Percentiles rank a stretch among this genome's conserved stretches.
phyloP scores from a whole-genome alignment of 2,329 filamentous ascomycete genomes.

The Clonostachys rhizophaga region DNA sequence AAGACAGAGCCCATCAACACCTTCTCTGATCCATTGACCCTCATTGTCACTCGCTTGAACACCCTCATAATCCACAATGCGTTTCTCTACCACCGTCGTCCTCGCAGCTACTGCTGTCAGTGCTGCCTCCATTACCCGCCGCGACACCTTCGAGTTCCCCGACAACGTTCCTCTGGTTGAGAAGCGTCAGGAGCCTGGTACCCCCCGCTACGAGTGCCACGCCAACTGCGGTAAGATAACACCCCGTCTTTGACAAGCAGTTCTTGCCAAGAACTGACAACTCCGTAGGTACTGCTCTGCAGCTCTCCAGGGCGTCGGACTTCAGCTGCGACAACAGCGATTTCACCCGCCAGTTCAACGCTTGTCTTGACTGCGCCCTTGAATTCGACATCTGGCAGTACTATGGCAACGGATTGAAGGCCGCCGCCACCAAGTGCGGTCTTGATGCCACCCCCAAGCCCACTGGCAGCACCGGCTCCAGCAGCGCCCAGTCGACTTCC shows the following conservation, averaged over 20 bases:
- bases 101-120: constrained; percentile 17
- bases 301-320: constrained; percentile 12
- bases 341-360: constrained; percentile 34
- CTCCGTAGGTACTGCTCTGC: constrained; percentile 18
- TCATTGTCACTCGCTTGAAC: constrained; percentile 5
- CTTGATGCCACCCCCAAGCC: constrained; percentile 15
- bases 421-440: constrained; percentile 28
- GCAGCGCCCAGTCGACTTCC: constrained; percentile 4
- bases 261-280: not conserved
- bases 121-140: constrained; percentile 7
- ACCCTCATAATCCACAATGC: constrained; percentile 15
- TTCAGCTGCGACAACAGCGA: constrained; percentile 21
- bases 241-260: constrained; percentile 6
- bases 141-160: constrained; percentile 16
- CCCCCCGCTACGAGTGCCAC: constrained; percentile 36
- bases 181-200: constrained; percentile 31
- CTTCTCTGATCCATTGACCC: not conserved
- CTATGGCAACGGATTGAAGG: constrained; percentile 29
- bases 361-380: constrained; percentile 37
- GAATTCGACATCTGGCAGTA: constrained; percentile 36
- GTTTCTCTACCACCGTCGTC: constrained; percentile 12
- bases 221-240: constrained; percentile 37
- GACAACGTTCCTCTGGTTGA: constrained; percentile 24
- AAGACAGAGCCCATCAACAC: not conserved
- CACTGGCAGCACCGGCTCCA: constrained; percentile 5